Conservation (phyloP, 2,329 filamentous ascomycete genomes). For the Aureobasidium subglaciale region DNA sequence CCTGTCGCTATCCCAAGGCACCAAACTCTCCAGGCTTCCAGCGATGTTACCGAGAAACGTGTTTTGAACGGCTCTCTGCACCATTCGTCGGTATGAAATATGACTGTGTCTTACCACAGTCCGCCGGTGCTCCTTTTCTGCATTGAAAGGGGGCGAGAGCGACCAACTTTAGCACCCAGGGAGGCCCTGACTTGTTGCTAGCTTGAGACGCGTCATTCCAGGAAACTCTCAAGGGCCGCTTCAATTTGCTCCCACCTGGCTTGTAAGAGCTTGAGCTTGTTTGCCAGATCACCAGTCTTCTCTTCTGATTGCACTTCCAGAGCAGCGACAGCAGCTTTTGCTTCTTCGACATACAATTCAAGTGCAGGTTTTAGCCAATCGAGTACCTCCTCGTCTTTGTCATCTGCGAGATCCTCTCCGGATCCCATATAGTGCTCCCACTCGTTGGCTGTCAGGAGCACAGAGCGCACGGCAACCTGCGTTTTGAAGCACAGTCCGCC, state of each 20-base stretch:
- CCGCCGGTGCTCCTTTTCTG: too few relatives aligned
- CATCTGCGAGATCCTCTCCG: constrained; percentile 27
- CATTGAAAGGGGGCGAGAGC: too few relatives aligned
- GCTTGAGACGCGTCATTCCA: neutral
- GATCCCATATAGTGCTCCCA: constrained; percentile 33
- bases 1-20: too few relatives aligned
- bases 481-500: constrained; percentile 38
- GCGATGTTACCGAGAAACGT: too few relatives aligned
- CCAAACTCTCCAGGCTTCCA: too few relatives aligned
- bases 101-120: too few relatives aligned
- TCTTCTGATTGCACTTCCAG: constrained; percentile 2
- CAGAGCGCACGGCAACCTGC: constrained; percentile 36
- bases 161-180: too few relatives aligned
- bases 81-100: too few relatives aligned
- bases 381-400: constrained; percentile 23
- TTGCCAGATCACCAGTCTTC: neutral
- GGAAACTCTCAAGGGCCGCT: constrained; percentile 18
- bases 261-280: constrained; percentile 18
- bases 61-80: too few relatives aligned
- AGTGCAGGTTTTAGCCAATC: constrained; percentile 21
- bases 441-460: constrained; percentile 28
- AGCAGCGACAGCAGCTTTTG: constrained; percentile 14
- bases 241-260: constrained; percentile 34
- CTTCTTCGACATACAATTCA: constrained; percentile 12
- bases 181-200: neutral